Base-by-base conservation (phyloP, 306 rosid species). In the Casuarina glauca region DNA sequence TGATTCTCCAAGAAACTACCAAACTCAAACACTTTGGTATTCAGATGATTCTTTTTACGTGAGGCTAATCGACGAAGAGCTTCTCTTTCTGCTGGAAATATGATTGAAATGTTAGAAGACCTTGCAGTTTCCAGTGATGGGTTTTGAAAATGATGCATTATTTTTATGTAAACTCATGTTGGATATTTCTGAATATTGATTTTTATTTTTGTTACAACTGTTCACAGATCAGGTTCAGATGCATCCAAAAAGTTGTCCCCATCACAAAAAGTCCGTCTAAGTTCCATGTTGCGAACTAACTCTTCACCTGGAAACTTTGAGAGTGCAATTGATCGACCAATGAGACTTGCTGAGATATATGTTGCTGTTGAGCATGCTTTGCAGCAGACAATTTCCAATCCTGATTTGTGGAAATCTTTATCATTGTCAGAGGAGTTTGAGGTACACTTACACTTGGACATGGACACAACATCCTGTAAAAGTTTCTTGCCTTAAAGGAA, bases 21-120 rank as follows among this genome's bases (percentile, higher is more conserved):
- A 81, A 81, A 75, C 72, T 74, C 76, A 91, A 90, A 87, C 91
- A 89, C 85, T 91, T 95, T 72, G 96, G 94, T 74, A 88, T 95
- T 81, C 97, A 87, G 82, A 91, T 89, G 83, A 95, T 80, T 92
- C 57, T 94, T 95, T 74, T 84, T 95, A 76, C 94, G 97, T 52
- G 99, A 93, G 87, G 99, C 98, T 55, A 95, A 95, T 83, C 88
- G 99, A 63, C 87, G 97, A 77, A 93, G 99, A 79, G 99, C 99
- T 81, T 93, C 98, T 55, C 97, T 95, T 83, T 95, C 99, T 60
- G 97, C 90, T 26, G 97, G 99, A 81, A 95, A 87, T 85, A 69
- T 82, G 80, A 67, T 81, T 72, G 99, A 95, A 84, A 83, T 91
- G 91, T 85, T 88, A 79, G 98, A 91, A 76, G 83, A 86, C 49